Evolutionary conservation across 2,329 filamentous ascomycete species (phyloP).

Genomic region (Paecilomyces dactylethromorphus): DNA sequence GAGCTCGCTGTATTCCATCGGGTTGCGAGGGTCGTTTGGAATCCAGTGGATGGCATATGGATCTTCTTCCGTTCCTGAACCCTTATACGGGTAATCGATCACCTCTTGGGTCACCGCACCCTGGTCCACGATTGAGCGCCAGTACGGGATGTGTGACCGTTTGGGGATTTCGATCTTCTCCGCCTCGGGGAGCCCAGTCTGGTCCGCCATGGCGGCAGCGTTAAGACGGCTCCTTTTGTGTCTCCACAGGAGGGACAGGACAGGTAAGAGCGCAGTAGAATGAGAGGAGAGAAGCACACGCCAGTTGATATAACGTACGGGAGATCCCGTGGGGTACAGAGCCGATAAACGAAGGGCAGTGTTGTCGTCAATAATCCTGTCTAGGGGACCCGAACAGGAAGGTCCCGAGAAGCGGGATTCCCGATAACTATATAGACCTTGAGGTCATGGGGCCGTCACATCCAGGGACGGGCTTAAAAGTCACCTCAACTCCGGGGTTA

Average conservation of each 20-base stretch:
- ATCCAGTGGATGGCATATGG: conserved; percentile 40
- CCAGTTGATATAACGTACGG: not conserved
- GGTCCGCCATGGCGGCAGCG: conserved; percentile 17
- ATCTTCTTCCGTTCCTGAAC: conserved; percentile 35
- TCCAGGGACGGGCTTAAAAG: not conserved
- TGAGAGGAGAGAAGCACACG: not conserved
- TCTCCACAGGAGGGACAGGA: not conserved
- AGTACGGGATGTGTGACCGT: conserved; percentile 26
- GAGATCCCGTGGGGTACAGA: not conserved
- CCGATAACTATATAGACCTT: not conserved
- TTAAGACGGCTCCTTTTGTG: not conserved
- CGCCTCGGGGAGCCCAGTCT: conserved; percentile 12
- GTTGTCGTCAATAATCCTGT: not conserved
- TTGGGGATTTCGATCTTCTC: conserved; percentile 21
- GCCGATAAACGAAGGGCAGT: no score
- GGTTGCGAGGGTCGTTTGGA: conserved; percentile 37
- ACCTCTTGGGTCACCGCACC: conserved; percentile 30
- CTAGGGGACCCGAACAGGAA: not conserved
- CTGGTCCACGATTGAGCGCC: conserved; percentile 25
- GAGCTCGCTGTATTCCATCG: conserved; percentile 24
- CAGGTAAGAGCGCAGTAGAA: not conserved
- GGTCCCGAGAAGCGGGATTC: not conserved
- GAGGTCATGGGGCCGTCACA: not conserved
- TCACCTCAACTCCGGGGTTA: not conserved
- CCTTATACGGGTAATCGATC: conserved; percentile 24